Evolutionary conservation across 305 asterid species (phyloP), one percentile per base, ranked within the genome.

Genomic region (Solanum hybrid): DNA sequence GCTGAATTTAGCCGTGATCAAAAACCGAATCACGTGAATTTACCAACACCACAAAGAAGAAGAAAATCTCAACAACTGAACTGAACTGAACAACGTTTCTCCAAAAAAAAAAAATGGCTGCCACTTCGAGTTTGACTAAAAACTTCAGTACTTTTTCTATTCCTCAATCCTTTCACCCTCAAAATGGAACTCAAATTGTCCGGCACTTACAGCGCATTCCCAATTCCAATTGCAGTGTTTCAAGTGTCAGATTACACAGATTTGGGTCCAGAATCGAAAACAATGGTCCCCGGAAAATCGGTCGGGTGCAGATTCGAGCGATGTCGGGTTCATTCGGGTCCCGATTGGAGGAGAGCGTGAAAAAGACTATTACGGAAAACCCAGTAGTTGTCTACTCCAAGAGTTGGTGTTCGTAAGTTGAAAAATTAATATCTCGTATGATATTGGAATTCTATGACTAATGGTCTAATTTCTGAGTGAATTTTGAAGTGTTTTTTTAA

Each of bases 331-430:
- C 98, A 20, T 93, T 92, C 66, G 97, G 96, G 64, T 92, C 97
- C 71, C 90, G 94, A 46, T 81, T 94, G 91, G 98, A 94, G 90
- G 98, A 93, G 77, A 90, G 89, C 10, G 95, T 96, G 86, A 92
- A 93, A 91, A 92, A 92, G 66, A 93, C 95, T 10, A 42, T 97
- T 89, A 86, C 87, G 31, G 95, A 93, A 8, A 94, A 94, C 86
- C 97, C 98, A 35, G 98, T 97, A 71, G 99, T 97, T 5, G 95
- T 97, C 71, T 97, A 96, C 92, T 95, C 98, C 92, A 96, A 97
- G 91, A 78, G 20, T 78, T 78, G 85, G 85, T 78, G 85, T 11
- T 78, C 56, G 56, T 78, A 78, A 78, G 99, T 95, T 77, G 81
- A 35, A 22, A 17, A 42, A 51, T 85, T 51, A 22, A 82, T 78